Percentiles rank a stretch among this genome's conserved stretches.
These are phyloP conservation scores for Parmelia sp. DNA, from an alignment of 495 filamentous ascomycete genomes.

Conservation along the genomic window DNA sequence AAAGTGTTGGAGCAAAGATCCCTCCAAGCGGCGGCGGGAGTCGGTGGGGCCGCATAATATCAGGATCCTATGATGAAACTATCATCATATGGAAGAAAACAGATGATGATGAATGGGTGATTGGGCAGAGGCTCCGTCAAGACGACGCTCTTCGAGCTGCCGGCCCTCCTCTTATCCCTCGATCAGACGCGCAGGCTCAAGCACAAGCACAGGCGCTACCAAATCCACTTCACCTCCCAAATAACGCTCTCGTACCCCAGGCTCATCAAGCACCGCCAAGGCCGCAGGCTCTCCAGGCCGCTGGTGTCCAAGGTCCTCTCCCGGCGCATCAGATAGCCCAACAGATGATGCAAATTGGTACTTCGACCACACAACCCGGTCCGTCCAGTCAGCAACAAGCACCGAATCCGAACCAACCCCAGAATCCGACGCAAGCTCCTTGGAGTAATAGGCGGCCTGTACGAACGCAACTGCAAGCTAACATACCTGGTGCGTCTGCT, in stretches of 20 bases:
- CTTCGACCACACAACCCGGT: slow-evolving; percentile 1
- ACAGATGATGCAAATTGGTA: slow-evolving; percentile 13
- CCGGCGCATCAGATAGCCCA: slow-evolving; percentile 22
- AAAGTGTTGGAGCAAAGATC: slow-evolving; percentile 70
- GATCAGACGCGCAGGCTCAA: slow-evolving; percentile 12
- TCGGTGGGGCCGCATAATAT: slow-evolving; percentile 80
- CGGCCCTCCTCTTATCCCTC: slow-evolving; percentile 21
- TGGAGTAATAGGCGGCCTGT: slow-evolving; percentile 5
- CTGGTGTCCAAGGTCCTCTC: slow-evolving; percentile 6
- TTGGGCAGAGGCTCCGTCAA: slow-evolving; percentile 65
- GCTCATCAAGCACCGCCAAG: slow-evolving; percentile 18
- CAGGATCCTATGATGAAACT: slow-evolving; percentile 90
- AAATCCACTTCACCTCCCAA: slow-evolving; percentile 16
- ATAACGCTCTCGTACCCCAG: slow-evolving; percentile 5
- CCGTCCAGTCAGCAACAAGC: neutral
- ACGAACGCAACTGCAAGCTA: slow-evolving; percentile 15
- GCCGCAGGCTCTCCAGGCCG: neutral
- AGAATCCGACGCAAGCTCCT: neutral
- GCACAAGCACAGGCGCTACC: slow-evolving; percentile 13
- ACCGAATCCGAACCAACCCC: neutral
- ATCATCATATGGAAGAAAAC: slow-evolving; percentile 92
- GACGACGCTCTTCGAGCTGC: slow-evolving; percentile 49
- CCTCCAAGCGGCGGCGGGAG: slow-evolving; percentile 86
- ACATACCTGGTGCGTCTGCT: neutral
- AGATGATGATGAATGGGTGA: slow-evolving; percentile 71